These are phyloP conservation scores for Tricladium varicosporioides DNA, from an alignment of 2,329 filamentous ascomycete genomes.

Conservation along the genomic window DNA sequence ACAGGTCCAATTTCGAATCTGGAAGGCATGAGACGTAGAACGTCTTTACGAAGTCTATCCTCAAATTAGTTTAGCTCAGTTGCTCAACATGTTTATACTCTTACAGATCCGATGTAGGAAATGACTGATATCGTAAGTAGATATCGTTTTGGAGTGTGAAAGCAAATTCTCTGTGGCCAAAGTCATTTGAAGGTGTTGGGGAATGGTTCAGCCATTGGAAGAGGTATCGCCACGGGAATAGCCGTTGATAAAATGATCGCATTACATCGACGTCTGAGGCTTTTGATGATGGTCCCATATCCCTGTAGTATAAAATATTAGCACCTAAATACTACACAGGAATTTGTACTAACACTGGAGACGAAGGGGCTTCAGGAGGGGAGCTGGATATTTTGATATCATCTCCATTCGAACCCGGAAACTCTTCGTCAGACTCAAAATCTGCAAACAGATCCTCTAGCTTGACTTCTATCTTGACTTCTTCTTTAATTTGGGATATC, in stretches of 20 bases:
- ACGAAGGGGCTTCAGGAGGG: conserved; percentile 41
- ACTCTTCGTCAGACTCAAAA: conserved; percentile 60
- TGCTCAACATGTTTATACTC: conserved; percentile 21
- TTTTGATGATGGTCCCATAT: conserved; percentile 37
- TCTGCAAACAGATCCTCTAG: conserved; percentile 60
- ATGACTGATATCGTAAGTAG: conserved; percentile 89
- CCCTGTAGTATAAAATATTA: conserved; percentile 27
- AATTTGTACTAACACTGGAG: conserved; percentile 40
- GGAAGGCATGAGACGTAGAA: conserved; percentile 81
- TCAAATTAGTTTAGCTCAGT: conserved; percentile 19
- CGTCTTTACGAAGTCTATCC: conserved; percentile 81
- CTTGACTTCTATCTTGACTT: conserved; percentile 46
- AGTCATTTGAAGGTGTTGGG: conserved; percentile 80
- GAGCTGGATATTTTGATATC: conserved; percentile 44
- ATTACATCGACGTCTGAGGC: conserved; percentile 80
- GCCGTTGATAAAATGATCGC: conserved; percentile 89
- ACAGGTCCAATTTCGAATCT: conserved; percentile 99
- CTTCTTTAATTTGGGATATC: conserved; percentile 12
- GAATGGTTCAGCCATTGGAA: conserved; percentile 99
- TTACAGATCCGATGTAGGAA: conserved; percentile 62
- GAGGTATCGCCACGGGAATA: conserved; percentile 91
- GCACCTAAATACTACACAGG: conserved; percentile 1
- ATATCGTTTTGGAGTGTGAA: conserved; percentile 92
- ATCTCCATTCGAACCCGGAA: conserved; percentile 45
- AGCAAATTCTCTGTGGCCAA: conserved; percentile 91